phyloP scores from a whole-genome alignment of 2,329 filamentous ascomycete genomes.

The Fusarium sp. region DNA sequence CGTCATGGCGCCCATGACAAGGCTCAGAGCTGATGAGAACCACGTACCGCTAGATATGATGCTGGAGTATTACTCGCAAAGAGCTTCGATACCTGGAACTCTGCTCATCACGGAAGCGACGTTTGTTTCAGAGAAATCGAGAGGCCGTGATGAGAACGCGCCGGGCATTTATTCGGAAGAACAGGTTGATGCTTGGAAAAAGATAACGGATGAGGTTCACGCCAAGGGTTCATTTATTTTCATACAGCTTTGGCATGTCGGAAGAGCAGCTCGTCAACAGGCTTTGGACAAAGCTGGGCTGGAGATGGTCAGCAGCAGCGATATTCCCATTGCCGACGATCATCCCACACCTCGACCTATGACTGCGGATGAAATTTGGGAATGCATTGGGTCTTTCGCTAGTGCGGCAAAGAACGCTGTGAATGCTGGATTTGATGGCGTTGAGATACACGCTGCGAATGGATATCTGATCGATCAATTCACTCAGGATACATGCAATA shows the following conservation, averaged over 20 bases:
- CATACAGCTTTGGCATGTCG: slow-evolving; percentile 26
- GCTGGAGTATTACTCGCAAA: slow-evolving; percentile 24
- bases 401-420: slow-evolving; percentile 7
- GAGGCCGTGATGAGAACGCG: slow-evolving; percentile 9
- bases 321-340: background rate
- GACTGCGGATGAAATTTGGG: slow-evolving; percentile 1
- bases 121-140: background rate
- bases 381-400: slow-evolving; percentile 7
- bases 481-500: slow-evolving; percentile 50
- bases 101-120: slow-evolving; percentile 29
- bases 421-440: slow-evolving; percentile 8
- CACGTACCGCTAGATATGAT: slow-evolving; percentile 15
- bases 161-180: slow-evolving; percentile 6
- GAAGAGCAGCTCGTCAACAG: slow-evolving; percentile 8
- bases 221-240: slow-evolving; percentile 12
- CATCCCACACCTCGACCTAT: background rate
- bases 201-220: slow-evolving; percentile 9
- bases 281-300: slow-evolving; percentile 1
- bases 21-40: slow-evolving; percentile 7
- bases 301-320: slow-evolving; percentile 24
- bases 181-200: slow-evolving; percentile 12
- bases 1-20: slow-evolving; percentile 28
- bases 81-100: slow-evolving; percentile 21
- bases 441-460: slow-evolving; percentile 26
- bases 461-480: slow-evolving; percentile 25